Percentiles rank a stretch among this genome's conserved stretches.
phyloP scores from a whole-genome alignment of 1,139 yeast genomes.

The Candida dubliniensis region DNA sequence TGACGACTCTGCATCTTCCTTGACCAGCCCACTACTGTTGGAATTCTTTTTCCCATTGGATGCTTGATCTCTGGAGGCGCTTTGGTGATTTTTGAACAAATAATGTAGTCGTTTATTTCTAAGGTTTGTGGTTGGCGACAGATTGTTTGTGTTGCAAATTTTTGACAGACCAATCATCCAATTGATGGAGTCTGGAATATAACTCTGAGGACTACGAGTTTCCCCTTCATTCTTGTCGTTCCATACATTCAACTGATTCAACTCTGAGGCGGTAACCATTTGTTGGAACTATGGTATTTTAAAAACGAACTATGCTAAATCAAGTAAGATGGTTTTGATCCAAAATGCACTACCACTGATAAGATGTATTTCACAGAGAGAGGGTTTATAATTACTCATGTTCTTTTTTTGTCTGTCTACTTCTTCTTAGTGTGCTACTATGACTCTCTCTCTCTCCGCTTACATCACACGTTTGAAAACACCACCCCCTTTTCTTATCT shows the following conservation, averaged over 20 bases:
- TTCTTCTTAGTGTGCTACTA: too few relatives aligned
- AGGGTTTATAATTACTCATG: too few relatives aligned
- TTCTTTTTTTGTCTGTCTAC: too few relatives aligned
- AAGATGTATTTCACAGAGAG: too few relatives aligned
- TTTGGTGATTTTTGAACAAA: conserved; percentile 4
- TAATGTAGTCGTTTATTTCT: conserved; percentile 12
- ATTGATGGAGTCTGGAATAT: conserved; percentile 8
- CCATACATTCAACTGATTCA: conserved; percentile 8
- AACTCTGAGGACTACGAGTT: neutral
- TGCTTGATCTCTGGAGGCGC: neutral
- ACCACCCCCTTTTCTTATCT: too few relatives aligned
- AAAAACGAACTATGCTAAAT: too few relatives aligned
- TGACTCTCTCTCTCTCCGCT: too few relatives aligned
- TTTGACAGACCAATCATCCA: conserved; percentile 10
- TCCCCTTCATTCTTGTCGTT: conserved; percentile 7
- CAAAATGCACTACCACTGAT: too few relatives aligned
- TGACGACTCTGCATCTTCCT: conserved; percentile 1
- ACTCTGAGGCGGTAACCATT: conserved; percentile 14
- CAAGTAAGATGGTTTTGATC: too few relatives aligned
- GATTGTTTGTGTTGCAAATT: neutral
- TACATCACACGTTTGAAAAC: too few relatives aligned
- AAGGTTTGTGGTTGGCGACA: conserved; percentile 4
- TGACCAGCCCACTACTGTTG: neutral
- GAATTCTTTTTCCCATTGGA: neutral
- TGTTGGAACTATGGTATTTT: neutral